These are phyloP conservation scores for Rickenella mellea DNA, from an alignment of 768 basidiomycete species.

Conservation along the genomic window DNA sequence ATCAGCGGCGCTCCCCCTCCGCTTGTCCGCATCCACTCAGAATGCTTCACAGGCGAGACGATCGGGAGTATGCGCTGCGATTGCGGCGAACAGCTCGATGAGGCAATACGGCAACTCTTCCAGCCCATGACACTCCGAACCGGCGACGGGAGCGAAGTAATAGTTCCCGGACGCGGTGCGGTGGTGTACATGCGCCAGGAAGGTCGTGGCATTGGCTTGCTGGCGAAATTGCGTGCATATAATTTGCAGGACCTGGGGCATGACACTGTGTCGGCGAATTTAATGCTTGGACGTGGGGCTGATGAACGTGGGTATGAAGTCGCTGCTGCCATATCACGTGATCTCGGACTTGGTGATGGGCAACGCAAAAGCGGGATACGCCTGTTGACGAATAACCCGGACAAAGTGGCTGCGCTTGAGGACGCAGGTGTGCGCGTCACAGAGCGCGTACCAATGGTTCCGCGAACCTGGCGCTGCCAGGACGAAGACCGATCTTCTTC, in stretches of 20 bases:
- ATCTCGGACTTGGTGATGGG: conserved; percentile 65
- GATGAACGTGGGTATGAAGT: conserved; percentile 92
- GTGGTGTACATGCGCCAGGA: conserved; percentile 96
- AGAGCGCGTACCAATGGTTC: conserved; percentile 92
- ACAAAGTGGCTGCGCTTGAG: conserved; percentile 84
- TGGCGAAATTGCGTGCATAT: conserved; percentile 95
- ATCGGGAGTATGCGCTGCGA: conserved; percentile 98
- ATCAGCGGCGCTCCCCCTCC: conserved; percentile 46
- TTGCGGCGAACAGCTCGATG: conserved; percentile 97
- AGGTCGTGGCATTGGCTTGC: conserved; percentile 90
- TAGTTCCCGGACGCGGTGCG: conserved; percentile 79
- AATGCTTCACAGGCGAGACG: conserved; percentile 98
- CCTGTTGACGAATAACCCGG: conserved; percentile 95
- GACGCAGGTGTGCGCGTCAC: conserved; percentile 71
- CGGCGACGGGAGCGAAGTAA: conserved; percentile 20
- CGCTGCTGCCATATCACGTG: conserved; percentile 82
- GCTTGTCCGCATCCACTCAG: conserved; percentile 91
- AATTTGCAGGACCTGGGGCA: conserved; percentile 97
- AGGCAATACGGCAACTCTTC: conserved; percentile 86
- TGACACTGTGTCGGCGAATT: conserved; percentile 96
- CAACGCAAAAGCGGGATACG: conserved; percentile 38
- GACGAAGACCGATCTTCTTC: conserved; percentile 18
- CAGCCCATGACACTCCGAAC: conserved; percentile 43
- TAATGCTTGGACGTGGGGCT: conserved; percentile 89
- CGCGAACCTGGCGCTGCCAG: conserved; percentile 67